Base-by-base conservation (phyloP, 2,329 filamentous ascomycete genomes). In the Aureobasidium lini region DNA sequence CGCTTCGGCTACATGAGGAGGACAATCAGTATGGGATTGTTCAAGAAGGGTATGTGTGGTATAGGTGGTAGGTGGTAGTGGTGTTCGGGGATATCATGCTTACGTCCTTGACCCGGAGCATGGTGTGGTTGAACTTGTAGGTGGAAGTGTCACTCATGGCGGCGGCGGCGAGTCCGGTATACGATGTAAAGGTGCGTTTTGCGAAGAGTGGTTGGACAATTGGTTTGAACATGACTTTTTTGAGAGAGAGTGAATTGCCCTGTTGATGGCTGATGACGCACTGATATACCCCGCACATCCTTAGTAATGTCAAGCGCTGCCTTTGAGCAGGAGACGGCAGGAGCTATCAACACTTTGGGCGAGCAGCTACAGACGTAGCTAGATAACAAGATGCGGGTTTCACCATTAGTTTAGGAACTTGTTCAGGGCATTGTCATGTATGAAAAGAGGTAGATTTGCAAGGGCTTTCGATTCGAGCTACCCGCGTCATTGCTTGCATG, bases 111-210 rank as follows among this genome's bases (percentile, higher is more conserved):
- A 57, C 54, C 32, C 54, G 10, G 13, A 69, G 64, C 73, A 78
- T 82, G 68, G 77, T 76, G 75, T 84, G 83, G 71, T 86, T 84
- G 60, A 85, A 77, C 75, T 84, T 86, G 75, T 87, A 88, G 66
- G 79, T 83, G 63, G 76, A 77, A 32, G 82, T 76, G 69, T 86
- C 80, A 47, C 84, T 84, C 74, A 80, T 79, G 65, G 74, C 68
- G 52, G 62, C 68, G 52, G 62, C 37, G 56, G 57, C 57, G 40
- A 59, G 46, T 8, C 37, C 29, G 37, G 34, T 29, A 11, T 40
- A 48, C 4, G 54, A 32, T 39, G 42, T 18, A 29, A 48, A 57
- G 18, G 43, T 39, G 8, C 42, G 32, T 48, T 16, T 57, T 16
- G 31, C 15, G 40, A 57, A 15, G 18, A 57, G 31, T 36, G 52